Base-by-base conservation (phyloP, 306 rosid genomes). In the Fagus crenata region DNA sequence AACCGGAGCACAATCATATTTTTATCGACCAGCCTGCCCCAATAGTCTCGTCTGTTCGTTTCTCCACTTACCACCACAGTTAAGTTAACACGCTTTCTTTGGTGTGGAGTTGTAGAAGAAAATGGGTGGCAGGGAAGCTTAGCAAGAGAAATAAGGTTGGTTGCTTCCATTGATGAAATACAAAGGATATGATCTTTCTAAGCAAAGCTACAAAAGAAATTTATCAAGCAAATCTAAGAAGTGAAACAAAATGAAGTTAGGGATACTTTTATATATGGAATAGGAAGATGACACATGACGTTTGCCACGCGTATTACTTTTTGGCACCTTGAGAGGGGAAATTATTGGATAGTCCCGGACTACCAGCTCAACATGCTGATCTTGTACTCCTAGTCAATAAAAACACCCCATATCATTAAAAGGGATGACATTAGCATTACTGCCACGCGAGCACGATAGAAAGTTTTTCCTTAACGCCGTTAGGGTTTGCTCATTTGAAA, bases 1-100 rank as follows among this genome's bases (percentile, higher is more conserved):
- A 56, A 17, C 3, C 82, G 63, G 0, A 84, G 77, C 73, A 67
- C 77, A 7, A 84, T 80, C 84, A 84, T 80, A 76, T 39, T 80
- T 60, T 80, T 80, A 37, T 84, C 84, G 41, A 84, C 84, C 3
- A 33, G 12, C 4, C 71, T 76, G 2, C 80, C 82, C n/a, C 7
- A 31, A 7, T n/a, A 9, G 6, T 64, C 83, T 36, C 65, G 7
- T 31, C 73, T 14, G 4, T 4, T 22, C 22, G 4, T 43, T 7
- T 13, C 59, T 55, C 56, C 36, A 0, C 77, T 43, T 17, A 49
- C 59, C 15, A 17, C 67, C 8, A 11, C 43, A 6, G 6, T 13
- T 36, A 15, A 15, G 70, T 37, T 37, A 8, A 7, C 5, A 5
- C 17, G 3, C 28, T 43, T 5, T 14, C 42, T 53, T 12, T 7